Conservation (phyloP, 1,139 yeast genomes). For the Debaryomyces singareniensis region DNA sequence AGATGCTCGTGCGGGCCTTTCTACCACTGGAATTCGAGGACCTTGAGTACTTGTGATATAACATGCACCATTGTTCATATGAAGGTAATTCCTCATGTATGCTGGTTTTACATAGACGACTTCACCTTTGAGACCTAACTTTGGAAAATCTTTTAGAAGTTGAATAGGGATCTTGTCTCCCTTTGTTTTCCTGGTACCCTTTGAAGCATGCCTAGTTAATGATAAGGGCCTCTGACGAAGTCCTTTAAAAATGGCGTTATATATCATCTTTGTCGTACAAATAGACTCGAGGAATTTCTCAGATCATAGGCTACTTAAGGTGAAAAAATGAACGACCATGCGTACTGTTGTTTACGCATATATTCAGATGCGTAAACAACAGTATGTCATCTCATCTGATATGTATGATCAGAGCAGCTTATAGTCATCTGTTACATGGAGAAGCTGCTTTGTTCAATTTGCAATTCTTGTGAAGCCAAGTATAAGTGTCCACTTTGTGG, state of each 20-base stretch:
- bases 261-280: no score
- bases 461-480: slow-evolving; percentile 41
- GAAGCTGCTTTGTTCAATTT: slow-evolving; percentile 38
- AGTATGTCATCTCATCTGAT: slow-evolving; percentile 1
- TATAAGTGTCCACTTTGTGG: slow-evolving; percentile 86
- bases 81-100: slow-evolving; percentile 73
- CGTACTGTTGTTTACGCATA: background rate
- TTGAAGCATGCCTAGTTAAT: background rate
- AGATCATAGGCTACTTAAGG: background rate
- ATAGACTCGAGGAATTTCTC: no score
- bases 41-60: slow-evolving; percentile 50
- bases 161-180: slow-evolving; percentile 60
- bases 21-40: slow-evolving; percentile 59
- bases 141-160: slow-evolving; percentile 58
- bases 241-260: no score
- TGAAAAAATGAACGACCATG: background rate
- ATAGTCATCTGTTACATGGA: slow-evolving; percentile 2
- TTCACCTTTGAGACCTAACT: slow-evolving; percentile 63
- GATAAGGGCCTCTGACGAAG: background rate
- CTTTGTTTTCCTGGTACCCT: slow-evolving; percentile 3
- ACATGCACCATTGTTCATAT: slow-evolving; percentile 65
- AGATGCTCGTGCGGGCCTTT: slow-evolving; percentile 14
- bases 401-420: background rate
- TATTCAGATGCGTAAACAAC: background rate
- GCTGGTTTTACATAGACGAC: slow-evolving; percentile 74